A percentile compares a stretch with the other conserved stretches of the same genome.
Conservation (phyloP, 345 rosid species). For the Gossypium rotundifolium region DNA sequence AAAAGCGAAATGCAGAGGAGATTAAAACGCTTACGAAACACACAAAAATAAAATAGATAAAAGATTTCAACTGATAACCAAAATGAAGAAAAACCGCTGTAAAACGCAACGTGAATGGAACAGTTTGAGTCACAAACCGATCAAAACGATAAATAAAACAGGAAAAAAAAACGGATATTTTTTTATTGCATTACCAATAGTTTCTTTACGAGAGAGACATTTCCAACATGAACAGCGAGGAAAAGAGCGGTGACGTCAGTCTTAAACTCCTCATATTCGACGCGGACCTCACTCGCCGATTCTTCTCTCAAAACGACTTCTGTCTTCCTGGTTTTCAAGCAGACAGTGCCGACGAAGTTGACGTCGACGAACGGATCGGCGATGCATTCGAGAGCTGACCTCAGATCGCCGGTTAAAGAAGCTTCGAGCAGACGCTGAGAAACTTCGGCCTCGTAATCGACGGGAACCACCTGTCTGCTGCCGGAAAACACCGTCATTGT, state of each 20-base stretch:
- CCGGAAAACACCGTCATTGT: slow-evolving; percentile 79
- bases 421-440: slow-evolving; percentile 89
- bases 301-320: slow-evolving; percentile 66
- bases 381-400: slow-evolving; percentile 52
- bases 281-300: slow-evolving; percentile 50
- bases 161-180: not conserved
- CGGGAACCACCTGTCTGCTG: slow-evolving; percentile 77
- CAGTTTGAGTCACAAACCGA: slow-evolving; percentile 10
- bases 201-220: slow-evolving; percentile 65
- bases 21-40: not conserved
- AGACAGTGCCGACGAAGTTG: slow-evolving; percentile 79
- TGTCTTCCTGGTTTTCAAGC: slow-evolving; percentile 57
- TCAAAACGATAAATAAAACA: not conserved
- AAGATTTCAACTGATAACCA: not conserved
- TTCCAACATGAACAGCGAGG: slow-evolving; percentile 80
- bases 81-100: not conserved
- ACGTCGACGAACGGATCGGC: slow-evolving; percentile 74
- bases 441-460: slow-evolving; percentile 75
- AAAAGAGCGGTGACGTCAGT: slow-evolving; percentile 88
- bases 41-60: too few relatives aligned
- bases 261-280: slow-evolving; percentile 75
- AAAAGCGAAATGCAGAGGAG: not conserved
- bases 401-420: slow-evolving; percentile 54
- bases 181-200: slow-evolving; percentile 49
- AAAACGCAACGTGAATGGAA: not conserved